Base-by-base conservation (phyloP, 768 basidiomycete genomes). In the Hericium alpestre region DNA sequence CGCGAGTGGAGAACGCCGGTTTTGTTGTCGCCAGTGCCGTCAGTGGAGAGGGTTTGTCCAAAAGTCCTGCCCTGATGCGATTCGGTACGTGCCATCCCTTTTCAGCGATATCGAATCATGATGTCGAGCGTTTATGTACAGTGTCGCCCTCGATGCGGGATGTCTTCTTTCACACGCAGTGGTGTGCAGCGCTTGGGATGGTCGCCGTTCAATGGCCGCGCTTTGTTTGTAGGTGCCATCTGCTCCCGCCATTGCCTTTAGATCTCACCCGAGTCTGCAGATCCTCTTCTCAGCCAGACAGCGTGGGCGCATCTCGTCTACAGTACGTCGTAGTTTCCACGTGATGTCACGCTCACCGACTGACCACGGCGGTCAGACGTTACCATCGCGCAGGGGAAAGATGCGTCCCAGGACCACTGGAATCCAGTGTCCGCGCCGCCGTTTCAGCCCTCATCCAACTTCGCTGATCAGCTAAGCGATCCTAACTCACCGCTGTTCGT, bases 131-230 rank as follows among this genome's bases (percentile, higher is more conserved):
- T 32, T 32, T 32, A 32, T 32, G 32, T 58, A 3, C 60, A 93
- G 93, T 87, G 63, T 95, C 96, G 0, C 95, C 96, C 2, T 91
- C 92, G 6, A 73, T 94, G 72, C 78, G 93, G 54, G 96, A 99
- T 69, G 79, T 99, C 53, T 79, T 97, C 52, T 88, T 92, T 69
- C 92, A 94, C 65, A 89, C 93, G 0, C 93, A 96, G 63, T 97
- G 90, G 87, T 90, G 87, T 68, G 80, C 90, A 41, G 80, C 86
- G 37, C 74, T 99, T 13, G 84, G 83, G 37, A 94, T 96, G 89
- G 84, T 98, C 55, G 91, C 95, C 38, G 92, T 98, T 20, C 79
- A 90, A 67, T 99, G 95, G 95, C 95, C 96, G 0, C 75, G 77
- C 15, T 97, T 94, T 69, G 79, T 87, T 59, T 98, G 93, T 93